Conservation (phyloP, 208 protist species). For the Wallacemonas sp. region DNA sequence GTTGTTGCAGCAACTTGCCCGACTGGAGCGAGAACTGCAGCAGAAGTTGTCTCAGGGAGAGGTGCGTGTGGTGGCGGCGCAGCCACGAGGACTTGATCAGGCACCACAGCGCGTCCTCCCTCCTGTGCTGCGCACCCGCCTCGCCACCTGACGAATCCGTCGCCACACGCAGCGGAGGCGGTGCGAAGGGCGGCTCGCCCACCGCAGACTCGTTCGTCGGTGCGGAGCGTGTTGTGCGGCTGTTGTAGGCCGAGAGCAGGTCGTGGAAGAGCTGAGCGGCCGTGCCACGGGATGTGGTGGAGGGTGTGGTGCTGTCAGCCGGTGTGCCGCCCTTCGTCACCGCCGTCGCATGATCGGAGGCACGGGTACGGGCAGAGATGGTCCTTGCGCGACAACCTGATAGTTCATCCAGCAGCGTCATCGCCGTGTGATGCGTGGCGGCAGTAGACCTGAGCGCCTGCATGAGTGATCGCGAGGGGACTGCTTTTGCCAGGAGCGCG, state of each 20-base stretch:
- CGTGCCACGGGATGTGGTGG: background rate
- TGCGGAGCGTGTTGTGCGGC: background rate
- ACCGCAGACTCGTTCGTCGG: no score
- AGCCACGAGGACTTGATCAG: slow-evolving; percentile 62
- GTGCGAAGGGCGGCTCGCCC: no score
- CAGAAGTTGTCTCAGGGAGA: slow-evolving; percentile 49
- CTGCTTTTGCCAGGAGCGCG: slow-evolving; percentile 2
- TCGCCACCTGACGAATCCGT: no score
- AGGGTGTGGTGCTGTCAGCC: background rate
- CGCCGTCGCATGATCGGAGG: background rate
- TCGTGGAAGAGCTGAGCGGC: background rate
- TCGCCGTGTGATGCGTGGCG: slow-evolving; percentile 11
- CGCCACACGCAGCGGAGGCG: no score
- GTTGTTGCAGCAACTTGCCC: slow-evolving; percentile 3
- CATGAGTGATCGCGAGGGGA: slow-evolving; percentile 9
- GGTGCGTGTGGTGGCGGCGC: slow-evolving; percentile 72
- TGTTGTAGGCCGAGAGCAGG: background rate
- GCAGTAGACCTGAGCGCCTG: slow-evolving; percentile 8
- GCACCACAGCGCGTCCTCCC: slow-evolving; percentile 20
- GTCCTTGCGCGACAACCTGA: no score
- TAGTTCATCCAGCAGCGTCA: slow-evolving; percentile 1
- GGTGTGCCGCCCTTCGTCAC: background rate
- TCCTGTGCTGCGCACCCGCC: background rate
- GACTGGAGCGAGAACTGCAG: slow-evolving; percentile 33
- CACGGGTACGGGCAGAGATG: no score